phyloP scores from a whole-genome alignment of 352 stramenopile species.

The Globisporangium nagaii region DNA sequence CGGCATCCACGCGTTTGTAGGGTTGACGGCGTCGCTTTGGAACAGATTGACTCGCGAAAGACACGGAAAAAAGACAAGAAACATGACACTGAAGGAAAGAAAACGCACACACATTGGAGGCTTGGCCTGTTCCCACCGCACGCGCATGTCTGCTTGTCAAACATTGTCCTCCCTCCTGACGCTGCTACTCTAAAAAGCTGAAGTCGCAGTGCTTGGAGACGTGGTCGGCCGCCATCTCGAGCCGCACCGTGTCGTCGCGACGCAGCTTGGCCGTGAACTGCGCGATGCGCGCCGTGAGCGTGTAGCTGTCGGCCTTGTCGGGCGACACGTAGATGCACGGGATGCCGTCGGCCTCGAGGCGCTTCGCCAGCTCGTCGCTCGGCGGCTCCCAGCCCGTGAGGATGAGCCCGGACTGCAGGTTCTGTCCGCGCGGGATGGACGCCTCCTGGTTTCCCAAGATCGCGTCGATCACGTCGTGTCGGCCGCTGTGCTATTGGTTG shows the following conservation, averaged over 20 bases:
- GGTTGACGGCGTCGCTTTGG: too few species aligned
- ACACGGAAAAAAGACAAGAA: neutral
- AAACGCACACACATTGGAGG: neutral
- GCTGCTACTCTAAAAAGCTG: conserved; percentile 41
- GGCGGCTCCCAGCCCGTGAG: conserved; percentile 80
- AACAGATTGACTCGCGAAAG: neutral
- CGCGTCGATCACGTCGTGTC: conserved; percentile 78
- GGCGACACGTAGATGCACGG: conserved; percentile 86
- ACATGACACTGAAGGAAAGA: neutral
- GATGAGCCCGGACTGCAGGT: conserved; percentile 75
- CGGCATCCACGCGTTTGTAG: neutral
- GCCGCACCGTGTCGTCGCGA: conserved; percentile 60
- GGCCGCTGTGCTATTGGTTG: conserved; percentile 61
- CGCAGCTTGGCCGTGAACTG: conserved; percentile 83
- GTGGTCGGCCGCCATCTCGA: conserved; percentile 77
- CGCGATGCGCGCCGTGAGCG: conserved; percentile 68
- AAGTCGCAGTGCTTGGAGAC: conserved; percentile 83
- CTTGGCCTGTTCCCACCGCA: too few species aligned
- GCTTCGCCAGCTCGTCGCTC: conserved; percentile 51
- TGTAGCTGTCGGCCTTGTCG: conserved; percentile 84
- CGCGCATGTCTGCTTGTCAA: too few species aligned
- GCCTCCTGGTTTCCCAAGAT: conserved; percentile 81
- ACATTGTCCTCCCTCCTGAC: neutral
- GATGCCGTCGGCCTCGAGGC: conserved; percentile 78
- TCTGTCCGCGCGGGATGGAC: conserved; percentile 56